Evolutionary conservation across 2,329 filamentous ascomycete genomes (phyloP).

Genomic region (Exophiala bonariae): DNA sequence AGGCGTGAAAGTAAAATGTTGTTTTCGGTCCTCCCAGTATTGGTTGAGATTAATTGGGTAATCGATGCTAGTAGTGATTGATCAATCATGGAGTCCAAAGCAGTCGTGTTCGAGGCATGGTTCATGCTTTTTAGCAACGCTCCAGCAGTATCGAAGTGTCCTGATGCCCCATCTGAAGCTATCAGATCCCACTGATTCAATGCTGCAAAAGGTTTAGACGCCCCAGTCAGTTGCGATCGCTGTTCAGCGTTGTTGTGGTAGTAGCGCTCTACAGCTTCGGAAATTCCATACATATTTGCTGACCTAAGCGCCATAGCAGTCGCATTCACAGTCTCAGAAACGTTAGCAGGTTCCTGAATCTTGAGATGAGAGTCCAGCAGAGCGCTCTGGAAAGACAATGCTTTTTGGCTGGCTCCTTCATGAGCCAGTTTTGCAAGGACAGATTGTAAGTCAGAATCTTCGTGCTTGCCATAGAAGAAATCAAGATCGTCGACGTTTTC

Average conservation of each 20-base stretch:
- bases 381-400: slow-evolving; percentile 85
- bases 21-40: slow-evolving; percentile 1
- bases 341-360: slow-evolving; percentile 58
- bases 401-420: slow-evolving; percentile 83
- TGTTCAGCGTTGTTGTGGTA: slow-evolving; percentile 5
- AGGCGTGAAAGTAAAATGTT: slow-evolving; percentile 9
- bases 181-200: background rate
- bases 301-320: slow-evolving; percentile 57
- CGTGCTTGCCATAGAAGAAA: slow-evolving; percentile 87
- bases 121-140: slow-evolving; percentile 14
- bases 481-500: slow-evolving; percentile 94
- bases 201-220: too few relatives aligned
- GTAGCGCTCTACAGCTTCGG: slow-evolving; percentile 66
- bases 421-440: slow-evolving; percentile 84
- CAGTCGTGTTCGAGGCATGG: slow-evolving; percentile 10
- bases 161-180: background rate
- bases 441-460: slow-evolving; percentile 72
- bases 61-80: slow-evolving; percentile 6
- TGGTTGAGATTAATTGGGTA: background rate
- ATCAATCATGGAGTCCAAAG: slow-evolving; percentile 11
- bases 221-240: background rate
- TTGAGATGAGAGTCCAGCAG: slow-evolving; percentile 85
- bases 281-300: slow-evolving; percentile 82
- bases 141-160: background rate
- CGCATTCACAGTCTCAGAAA: slow-evolving; percentile 28